A percentile compares a stretch with the other conserved stretches of the same genome.
phyloP scores from a whole-genome alignment of 208 protist species.

The Leishmania arabica region DNA sequence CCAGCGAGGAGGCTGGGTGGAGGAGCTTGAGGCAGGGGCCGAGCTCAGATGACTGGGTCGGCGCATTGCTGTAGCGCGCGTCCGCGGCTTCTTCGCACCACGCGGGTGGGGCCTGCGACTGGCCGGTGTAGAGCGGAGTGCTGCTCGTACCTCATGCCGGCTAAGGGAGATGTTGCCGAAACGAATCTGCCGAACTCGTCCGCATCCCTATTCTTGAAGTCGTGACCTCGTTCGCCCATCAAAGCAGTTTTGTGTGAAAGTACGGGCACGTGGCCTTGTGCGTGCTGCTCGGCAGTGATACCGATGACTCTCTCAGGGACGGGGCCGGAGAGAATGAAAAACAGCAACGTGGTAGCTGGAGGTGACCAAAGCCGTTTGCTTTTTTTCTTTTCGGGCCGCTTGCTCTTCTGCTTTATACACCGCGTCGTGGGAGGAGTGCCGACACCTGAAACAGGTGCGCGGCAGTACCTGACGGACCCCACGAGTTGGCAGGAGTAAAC shows the following conservation, averaged over 20 bases:
- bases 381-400: neutral
- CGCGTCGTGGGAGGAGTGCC: neutral
- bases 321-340: neutral
- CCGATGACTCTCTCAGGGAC: neutral
- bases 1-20: neutral
- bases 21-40: too few species aligned
- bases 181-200: neutral
- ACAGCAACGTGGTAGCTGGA: neutral
- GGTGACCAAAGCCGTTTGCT: too few species aligned
- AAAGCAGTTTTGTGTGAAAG: neutral
- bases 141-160: neutral
- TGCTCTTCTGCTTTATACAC: neutral
- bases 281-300: neutral
- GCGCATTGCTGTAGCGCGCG: neutral
- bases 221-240: neutral
- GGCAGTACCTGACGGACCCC: neutral
- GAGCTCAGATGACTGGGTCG: too few species aligned
- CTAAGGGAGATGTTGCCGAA: neutral
- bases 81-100: neutral
- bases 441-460: neutral
- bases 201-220: neutral
- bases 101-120: neutral
- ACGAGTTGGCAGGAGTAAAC: neutral
- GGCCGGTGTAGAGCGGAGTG: neutral
- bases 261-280: neutral